Conservation (phyloP, 2,329 filamentous ascomycete species). For the Curvularia lunata region DNA sequence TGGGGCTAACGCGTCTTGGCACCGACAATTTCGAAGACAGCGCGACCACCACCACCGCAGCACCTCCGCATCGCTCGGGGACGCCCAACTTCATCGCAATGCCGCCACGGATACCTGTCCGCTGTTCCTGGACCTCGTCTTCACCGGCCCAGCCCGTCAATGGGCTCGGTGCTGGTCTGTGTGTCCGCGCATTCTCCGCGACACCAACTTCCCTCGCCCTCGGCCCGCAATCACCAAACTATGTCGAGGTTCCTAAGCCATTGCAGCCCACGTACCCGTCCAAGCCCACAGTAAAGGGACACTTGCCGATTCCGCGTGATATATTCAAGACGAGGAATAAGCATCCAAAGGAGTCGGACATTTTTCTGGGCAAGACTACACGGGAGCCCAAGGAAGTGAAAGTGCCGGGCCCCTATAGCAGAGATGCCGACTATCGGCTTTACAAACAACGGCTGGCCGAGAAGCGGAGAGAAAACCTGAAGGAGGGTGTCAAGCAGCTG, state of each 20-base stretch:
- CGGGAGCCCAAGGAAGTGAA: conserved; percentile 57
- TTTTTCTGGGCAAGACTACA: conserved; percentile 67
- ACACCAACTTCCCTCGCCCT: conserved; percentile 57
- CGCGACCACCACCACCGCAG: conserved; percentile 20
- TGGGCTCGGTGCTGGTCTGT: conserved; percentile 18
- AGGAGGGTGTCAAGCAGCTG: conserved; percentile 72
- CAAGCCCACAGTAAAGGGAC: conserved; percentile 69
- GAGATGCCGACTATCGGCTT: conserved; percentile 57
- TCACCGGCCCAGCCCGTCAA: conserved; percentile 21
- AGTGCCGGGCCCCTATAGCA: conserved; percentile 44
- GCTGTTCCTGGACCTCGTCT: conserved; percentile 40
- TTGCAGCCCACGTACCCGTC: conserved; percentile 69
- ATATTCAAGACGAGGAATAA: conserved; percentile 65
- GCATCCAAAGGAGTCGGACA: conserved; percentile 61
- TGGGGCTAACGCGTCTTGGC: conserved; percentile 33
- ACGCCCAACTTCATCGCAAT: conserved; percentile 36
- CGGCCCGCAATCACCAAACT: conserved; percentile 85
- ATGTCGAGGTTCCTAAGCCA: conserved; percentile 79
- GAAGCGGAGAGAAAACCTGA: conserved; percentile 72
- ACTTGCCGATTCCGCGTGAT: conserved; percentile 80
- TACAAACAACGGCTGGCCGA: conserved; percentile 80
- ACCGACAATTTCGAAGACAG: conserved; percentile 28
- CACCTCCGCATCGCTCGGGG: conserved; percentile 21
- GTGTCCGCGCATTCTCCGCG: conserved; percentile 53
- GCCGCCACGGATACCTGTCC: conserved; percentile 52